Evolutionary conservation across 1,284 basidiomycete species (phyloP), one percentile per base, ranked within the genome.

Genomic region (Hortiboletus rubellus): DNA sequence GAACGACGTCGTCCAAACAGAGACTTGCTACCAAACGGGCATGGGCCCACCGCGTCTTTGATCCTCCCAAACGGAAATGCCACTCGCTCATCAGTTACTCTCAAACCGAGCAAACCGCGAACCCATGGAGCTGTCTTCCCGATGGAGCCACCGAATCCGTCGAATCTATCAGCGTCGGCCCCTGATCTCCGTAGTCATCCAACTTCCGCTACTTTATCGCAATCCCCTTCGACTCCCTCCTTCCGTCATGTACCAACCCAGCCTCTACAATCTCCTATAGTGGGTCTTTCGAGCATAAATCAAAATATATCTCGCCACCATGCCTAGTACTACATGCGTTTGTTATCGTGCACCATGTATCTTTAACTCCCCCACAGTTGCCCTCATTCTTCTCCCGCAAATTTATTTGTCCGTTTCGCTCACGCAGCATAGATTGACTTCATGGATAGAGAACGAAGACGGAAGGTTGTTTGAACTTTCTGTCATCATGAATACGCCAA

Each of bases 291-390:
- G 52, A 48, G 58, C 60, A 60, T 71, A 40, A 69, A 48, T 41
- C 17, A 17, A 52, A 49, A 54, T 59, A 60, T 64, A 60, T 66
- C 50, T 65, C 58, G 42, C 42, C 50, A 50, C 50, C 54, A 55
- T 40, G 49, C 52, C 46, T 47, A 56, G 41, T 55, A 62, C 54
- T 56, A 46, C 63, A 48, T 52, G 18, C 40, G 55, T 36, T 55
- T 64, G 44, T 60, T 67, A 69, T 65, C 59, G 38, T 27, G n/a
- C 54, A 58, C 41, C 43, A 18, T 69, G 63, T 70, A 69, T 69
- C 59, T 58, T 55, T 69, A 72, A 52, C 42, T 43, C 17, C 24
- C 43, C 27, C 34, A 42, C 12, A 11, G 14, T 30, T 51, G 22
- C 17, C 24, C 31, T 11, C 51, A 42, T 48, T 40, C 36, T 37